Conservation (phyloP, 495 filamentous ascomycete species). For the Thermochaetoides thermophila region DNA sequence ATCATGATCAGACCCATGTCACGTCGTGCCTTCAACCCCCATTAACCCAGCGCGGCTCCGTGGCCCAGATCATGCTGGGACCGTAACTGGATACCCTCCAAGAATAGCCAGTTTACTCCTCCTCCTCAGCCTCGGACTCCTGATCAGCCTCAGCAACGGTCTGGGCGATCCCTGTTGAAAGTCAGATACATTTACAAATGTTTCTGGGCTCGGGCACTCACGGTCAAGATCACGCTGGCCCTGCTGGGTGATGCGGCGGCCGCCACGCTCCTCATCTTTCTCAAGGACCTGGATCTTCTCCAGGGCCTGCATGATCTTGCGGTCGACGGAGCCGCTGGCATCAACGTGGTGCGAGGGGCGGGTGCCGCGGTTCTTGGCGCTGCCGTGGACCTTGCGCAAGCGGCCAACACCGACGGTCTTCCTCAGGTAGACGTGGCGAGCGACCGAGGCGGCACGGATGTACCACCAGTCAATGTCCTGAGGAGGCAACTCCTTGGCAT, state of each 20-base stretch:
- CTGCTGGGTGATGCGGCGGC: constrained; percentile 87
- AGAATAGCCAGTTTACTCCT: constrained; percentile 30
- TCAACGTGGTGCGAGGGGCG: constrained; percentile 90
- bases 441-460: constrained; percentile 87
- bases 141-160: constrained; percentile 59
- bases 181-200: no score
- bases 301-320: constrained; percentile 86
- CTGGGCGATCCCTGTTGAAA: constrained; percentile 47
- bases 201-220: no score
- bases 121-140: constrained; percentile 42
- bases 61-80: not conserved
- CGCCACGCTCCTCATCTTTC: constrained; percentile 92
- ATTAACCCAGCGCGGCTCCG: not conserved
- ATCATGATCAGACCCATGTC: constrained; percentile 17
- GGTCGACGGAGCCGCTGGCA: constrained; percentile 85
- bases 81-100: not conserved
- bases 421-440: constrained; percentile 96
- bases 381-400: constrained; percentile 68
- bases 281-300: constrained; percentile 99
- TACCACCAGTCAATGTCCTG: constrained; percentile 99
- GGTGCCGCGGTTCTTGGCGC: constrained; percentile 88
- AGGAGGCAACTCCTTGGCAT: constrained; percentile 90
- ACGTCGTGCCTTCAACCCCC: constrained; percentile 7
- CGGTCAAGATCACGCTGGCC: constrained; percentile 99
- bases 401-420: constrained; percentile 97